Conservation (phyloP, 2,329 filamentous ascomycete species). For the Fusarium verrucosum region DNA sequence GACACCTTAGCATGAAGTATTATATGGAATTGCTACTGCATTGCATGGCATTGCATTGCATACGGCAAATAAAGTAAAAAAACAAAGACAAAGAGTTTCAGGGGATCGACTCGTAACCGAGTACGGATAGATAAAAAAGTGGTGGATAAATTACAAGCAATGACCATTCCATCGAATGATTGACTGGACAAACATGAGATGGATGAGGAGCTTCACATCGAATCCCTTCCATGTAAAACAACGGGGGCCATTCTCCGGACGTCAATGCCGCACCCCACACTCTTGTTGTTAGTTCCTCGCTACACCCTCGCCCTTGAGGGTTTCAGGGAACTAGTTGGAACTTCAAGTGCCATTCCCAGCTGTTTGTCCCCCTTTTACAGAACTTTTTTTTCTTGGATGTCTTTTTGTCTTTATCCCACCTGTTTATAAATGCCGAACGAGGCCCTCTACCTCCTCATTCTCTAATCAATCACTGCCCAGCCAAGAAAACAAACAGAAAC, state of each 20-base stretch:
- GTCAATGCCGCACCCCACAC: slow-evolving; percentile 38
- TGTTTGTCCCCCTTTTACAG: slow-evolving; percentile 25
- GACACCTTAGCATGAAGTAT: neutral
- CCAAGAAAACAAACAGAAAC: slow-evolving; percentile 9
- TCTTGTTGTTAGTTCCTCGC: slow-evolving; percentile 1
- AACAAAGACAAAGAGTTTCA: slow-evolving; percentile 2
- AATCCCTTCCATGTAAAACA: slow-evolving; percentile 15
- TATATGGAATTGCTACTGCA: slow-evolving; percentile 2
- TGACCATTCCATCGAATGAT: slow-evolving; percentile 31
- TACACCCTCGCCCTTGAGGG: slow-evolving; percentile 13
- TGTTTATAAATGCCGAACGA: slow-evolving; percentile 28
- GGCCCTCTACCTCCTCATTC: slow-evolving; percentile 12
- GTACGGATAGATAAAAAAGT: neutral
- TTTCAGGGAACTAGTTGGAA: slow-evolving; percentile 26
- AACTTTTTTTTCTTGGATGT: neutral
- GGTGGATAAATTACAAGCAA: slow-evolving; percentile 3
- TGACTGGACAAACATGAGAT: slow-evolving; percentile 21
- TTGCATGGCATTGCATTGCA: too few species aligned
- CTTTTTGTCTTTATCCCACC: slow-evolving; percentile 2
- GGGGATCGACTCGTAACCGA: neutral
- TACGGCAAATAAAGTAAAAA: slow-evolving; percentile 5
- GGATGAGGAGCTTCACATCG: slow-evolving; percentile 15
- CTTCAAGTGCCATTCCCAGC: slow-evolving; percentile 13
- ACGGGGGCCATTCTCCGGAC: slow-evolving; percentile 30
- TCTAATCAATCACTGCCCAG: slow-evolving; percentile 17